Percentiles rank a stretch among this genome's conserved stretches.
phyloP scores from a whole-genome alignment of 1,284 basidiomycete genomes.

The Vanrija sp. region DNA sequence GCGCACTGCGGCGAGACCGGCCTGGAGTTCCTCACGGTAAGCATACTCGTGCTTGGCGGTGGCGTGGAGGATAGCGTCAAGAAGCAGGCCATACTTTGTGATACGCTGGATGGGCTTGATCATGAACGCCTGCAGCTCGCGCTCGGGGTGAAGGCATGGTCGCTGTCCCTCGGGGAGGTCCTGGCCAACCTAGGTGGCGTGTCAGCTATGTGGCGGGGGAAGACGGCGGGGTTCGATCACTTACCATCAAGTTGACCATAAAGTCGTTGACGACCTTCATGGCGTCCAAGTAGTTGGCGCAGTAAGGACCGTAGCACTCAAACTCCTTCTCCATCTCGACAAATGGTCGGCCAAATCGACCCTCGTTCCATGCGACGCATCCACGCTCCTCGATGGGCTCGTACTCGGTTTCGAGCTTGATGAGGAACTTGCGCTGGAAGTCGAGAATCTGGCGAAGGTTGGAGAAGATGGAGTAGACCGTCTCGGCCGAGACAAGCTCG shows the following conservation, averaged over 20 bases:
- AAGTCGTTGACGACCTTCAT: slow-evolving; percentile 80
- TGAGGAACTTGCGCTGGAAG: slow-evolving; percentile 90
- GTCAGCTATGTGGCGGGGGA: slow-evolving; percentile 11
- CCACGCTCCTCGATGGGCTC: slow-evolving; percentile 57
- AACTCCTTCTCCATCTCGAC: slow-evolving; percentile 78
- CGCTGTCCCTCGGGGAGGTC: slow-evolving; percentile 28
- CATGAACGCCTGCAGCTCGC: slow-evolving; percentile 77
- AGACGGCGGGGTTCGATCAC: slow-evolving; percentile 41
- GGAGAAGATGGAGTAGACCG: slow-evolving; percentile 91
- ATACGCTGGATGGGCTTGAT: slow-evolving; percentile 75
- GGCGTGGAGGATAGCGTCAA: slow-evolving; percentile 50
- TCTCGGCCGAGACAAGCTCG: slow-evolving; percentile 86
- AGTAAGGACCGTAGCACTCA: slow-evolving; percentile 93
- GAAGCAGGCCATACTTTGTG: slow-evolving; percentile 68
- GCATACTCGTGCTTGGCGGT: slow-evolving; percentile 57
- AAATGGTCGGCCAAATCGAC: slow-evolving; percentile 82
- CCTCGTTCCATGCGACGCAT: slow-evolving; percentile 67
- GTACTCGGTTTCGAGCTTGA: slow-evolving; percentile 77
- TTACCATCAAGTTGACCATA: slow-evolving; percentile 74
- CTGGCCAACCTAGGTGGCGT: slow-evolving; percentile 29
- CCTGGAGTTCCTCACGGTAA: slow-evolving; percentile 74
- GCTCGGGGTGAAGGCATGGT: slow-evolving; percentile 43
- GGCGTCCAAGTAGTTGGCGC: slow-evolving; percentile 88
- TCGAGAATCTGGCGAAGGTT: slow-evolving; percentile 93
- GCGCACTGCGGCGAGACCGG: slow-evolving; percentile 79